These are phyloP conservation scores for Aspergillus terreus DNA, from an alignment of 2,329 filamentous ascomycete genomes.

Conservation along the genomic window DNA sequence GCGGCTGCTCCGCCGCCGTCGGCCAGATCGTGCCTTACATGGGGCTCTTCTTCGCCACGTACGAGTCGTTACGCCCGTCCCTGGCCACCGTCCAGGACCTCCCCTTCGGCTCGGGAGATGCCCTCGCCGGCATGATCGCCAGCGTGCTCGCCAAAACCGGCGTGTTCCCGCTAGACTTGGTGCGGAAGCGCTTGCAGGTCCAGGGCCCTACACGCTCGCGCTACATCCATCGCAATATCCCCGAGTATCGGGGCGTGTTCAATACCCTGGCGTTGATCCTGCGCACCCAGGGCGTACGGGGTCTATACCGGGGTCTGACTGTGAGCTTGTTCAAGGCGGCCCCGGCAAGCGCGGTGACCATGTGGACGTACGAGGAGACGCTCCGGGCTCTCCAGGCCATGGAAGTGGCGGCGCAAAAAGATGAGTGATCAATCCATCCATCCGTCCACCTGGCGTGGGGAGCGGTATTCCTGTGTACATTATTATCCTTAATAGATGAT, in stretches of 20 bases:
- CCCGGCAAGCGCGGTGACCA: slow-evolving; percentile 85
- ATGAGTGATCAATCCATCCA: slow-evolving; percentile 2
- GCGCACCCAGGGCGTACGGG: slow-evolving; percentile 68
- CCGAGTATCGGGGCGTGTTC: slow-evolving; percentile 69
- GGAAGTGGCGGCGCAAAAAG: slow-evolving; percentile 19
- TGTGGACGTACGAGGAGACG: slow-evolving; percentile 88
- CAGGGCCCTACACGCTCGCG: slow-evolving; percentile 78
- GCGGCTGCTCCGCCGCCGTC: slow-evolving; percentile 75
- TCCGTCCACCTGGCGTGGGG: background rate
- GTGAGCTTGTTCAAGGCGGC: slow-evolving; percentile 91
- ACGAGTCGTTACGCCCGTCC: slow-evolving; percentile 69
- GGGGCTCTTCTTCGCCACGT: slow-evolving; percentile 90
- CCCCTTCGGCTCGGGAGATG: slow-evolving; percentile 76
- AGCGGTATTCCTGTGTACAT: background rate
- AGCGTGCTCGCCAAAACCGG: slow-evolving; percentile 80
- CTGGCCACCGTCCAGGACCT: slow-evolving; percentile 46
- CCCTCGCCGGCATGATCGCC: slow-evolving; percentile 73
- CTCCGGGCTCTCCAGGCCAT: slow-evolving; percentile 56
- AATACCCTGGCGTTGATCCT: slow-evolving; percentile 67
- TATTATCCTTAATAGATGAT: background rate
- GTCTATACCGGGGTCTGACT: slow-evolving; percentile 81
- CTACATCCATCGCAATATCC: slow-evolving; percentile 86
- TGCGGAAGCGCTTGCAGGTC: slow-evolving; percentile 89
- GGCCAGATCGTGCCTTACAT: slow-evolving; percentile 93
- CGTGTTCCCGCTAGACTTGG: slow-evolving; percentile 89